phyloP scores from a whole-genome alignment of 805 yeast genomes.

The Lipomyces yamadae region DNA sequence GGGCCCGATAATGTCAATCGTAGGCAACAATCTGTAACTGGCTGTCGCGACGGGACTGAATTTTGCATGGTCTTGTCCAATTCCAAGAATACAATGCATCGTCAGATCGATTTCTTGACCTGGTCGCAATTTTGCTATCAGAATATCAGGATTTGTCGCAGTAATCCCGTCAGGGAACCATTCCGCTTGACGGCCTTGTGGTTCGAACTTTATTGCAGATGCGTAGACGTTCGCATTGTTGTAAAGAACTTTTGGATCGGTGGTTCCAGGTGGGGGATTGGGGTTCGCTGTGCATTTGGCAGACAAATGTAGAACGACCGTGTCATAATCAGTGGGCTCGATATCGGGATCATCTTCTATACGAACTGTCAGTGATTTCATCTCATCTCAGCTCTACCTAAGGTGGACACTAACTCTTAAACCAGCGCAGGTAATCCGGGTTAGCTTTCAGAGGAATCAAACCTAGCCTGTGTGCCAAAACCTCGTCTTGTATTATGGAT shows the following conservation, averaged over 20 bases:
- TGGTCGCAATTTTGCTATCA: conserved; percentile 91
- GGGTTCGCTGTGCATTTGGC: conserved; percentile 86
- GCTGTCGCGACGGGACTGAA: conserved; percentile 98
- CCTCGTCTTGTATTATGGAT: conserved; percentile 96
- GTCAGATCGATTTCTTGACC: conserved; percentile 93
- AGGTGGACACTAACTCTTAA: conserved; percentile 52
- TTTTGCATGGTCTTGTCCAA: conserved; percentile 95
- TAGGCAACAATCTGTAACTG: conserved; percentile 89
- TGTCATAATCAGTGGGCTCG: conserved; percentile 79
- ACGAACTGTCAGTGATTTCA: background rate
- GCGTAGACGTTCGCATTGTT: conserved; percentile 89
- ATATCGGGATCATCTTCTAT: conserved; percentile 45
- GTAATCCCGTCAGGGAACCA: conserved; percentile 57
- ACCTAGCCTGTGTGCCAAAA: conserved; percentile 93
- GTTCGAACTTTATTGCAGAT: conserved; percentile 83
- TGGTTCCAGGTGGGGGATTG: conserved; percentile 74
- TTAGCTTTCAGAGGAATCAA: conserved; percentile 86
- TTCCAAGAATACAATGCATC: conserved; percentile 88
- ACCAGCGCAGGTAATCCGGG: conserved; percentile 88
- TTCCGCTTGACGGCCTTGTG: conserved; percentile 85
- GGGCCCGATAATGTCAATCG: conserved; percentile 67
- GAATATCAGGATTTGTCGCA: conserved; percentile 74
- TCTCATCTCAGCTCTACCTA: too few species aligned
- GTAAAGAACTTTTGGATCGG: conserved; percentile 82
- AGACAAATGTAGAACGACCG: conserved; percentile 80